These are phyloP conservation scores for Colletotrichum chlorophyti DNA, from an alignment of 2,329 filamentous ascomycete species.

Conservation along the genomic window DNA sequence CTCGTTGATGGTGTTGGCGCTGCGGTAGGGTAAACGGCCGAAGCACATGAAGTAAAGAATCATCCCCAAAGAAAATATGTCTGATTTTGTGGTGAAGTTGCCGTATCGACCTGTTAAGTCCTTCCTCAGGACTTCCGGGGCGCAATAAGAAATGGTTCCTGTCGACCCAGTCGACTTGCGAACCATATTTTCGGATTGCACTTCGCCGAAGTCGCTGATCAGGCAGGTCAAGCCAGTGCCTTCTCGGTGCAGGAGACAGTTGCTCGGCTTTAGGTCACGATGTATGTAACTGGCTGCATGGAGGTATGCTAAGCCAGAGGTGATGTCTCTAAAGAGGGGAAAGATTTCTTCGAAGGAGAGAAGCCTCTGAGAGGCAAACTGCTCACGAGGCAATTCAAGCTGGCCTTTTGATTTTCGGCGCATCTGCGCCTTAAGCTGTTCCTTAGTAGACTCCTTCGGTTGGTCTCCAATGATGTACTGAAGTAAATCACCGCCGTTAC, in stretches of 20 bases:
- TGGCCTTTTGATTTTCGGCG: conserved; percentile 83
- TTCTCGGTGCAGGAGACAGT: conserved; percentile 85
- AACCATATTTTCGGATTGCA: conserved; percentile 81
- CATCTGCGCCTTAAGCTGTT: conserved; percentile 88
- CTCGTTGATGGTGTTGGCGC: conserved; percentile 85
- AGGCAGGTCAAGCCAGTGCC: conserved; percentile 77
- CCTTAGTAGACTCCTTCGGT: conserved; percentile 71
- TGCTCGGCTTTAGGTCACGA: conserved; percentile 93
- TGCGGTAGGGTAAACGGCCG: conserved; percentile 81
- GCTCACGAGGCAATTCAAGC: conserved; percentile 64
- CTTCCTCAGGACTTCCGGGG: conserved; percentile 85
- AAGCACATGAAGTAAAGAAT: conserved; percentile 99
- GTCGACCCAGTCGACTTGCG: conserved; percentile 93
- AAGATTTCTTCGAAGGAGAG: conserved; percentile 90
- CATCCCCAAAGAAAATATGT: conserved; percentile 98
- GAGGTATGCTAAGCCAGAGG: conserved; percentile 87
- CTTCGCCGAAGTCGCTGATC: conserved; percentile 97
- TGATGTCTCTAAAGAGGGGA: conserved; percentile 95
- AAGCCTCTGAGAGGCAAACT: conserved; percentile 48
- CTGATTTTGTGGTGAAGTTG: conserved; percentile 96
- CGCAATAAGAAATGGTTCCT: conserved; percentile 96
- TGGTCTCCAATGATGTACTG: conserved; percentile 80
- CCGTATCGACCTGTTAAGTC: conserved; percentile 76
- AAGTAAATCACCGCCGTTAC: conserved; percentile 90
- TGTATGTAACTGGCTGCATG: conserved; percentile 95